Evolutionary conservation across 192 early-diverging fungal species (phyloP), one percentile per base, ranked within the genome.

Genomic region (Obelidium mucronatum): DNA sequence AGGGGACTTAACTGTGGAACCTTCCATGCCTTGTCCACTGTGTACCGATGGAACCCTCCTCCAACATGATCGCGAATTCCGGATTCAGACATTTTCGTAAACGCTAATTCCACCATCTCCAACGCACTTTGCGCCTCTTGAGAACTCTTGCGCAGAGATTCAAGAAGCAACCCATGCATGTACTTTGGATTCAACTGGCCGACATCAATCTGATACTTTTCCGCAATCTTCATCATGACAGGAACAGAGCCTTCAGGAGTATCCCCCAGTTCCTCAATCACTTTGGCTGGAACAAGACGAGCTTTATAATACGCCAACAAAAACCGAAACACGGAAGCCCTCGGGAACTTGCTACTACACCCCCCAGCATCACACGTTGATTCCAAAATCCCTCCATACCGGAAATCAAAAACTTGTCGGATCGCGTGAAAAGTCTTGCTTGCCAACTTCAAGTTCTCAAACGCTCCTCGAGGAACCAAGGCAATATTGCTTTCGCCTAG

Each of bases 261-360:
- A 81, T 62, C 5, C 89, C 87, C 78, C 90, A 87, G 11, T 86
- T 88, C 75, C 89, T 88, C 80, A 90, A 85, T 28, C 87, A 88
- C 34, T 88, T 67, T 84, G 89, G 54, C 88, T 89, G 1, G 82
- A 87, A 2, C 87, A 82, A 5, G 78, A 61, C 13, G 78, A 36
- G 56, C 83, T 72, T 28, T 66, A 65, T 22, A 90, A 67, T 54
- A 82, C 74, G 3, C 81, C 55, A 58, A 15, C 8, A 58, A 58
- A 24, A 58, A 58, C 4, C 55, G 55, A 58, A 58, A 58, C 55
- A 58, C 55, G 55, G 55, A 58, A 24, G 24, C 55, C 4, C 55
- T 5, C 4, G 55, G 55, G 26, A 58, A 58, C 55, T 58, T 58
- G 19, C n/a, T 44, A 44, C 42, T 4, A 24, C n/a, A n/a, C n/a